Evolutionary conservation across 106 monocot genomes (phyloP), one percentile per base, ranked within the genome.

Genomic region (Dioscorea dumetorum): DNA sequence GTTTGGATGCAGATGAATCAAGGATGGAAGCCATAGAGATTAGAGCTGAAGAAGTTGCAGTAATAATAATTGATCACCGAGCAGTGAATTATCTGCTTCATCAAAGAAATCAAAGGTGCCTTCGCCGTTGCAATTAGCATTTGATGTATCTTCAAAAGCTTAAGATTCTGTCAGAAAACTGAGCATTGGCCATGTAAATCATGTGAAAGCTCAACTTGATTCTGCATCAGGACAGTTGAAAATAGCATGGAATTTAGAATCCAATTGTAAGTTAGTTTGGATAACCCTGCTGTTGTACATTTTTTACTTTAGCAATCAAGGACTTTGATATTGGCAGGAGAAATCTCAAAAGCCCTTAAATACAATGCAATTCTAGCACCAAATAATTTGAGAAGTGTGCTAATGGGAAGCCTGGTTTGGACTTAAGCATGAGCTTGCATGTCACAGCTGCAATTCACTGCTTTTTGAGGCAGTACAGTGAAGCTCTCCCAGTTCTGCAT

Each of bases 1-100:
- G 84, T 22, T 97, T 89, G 2, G 92, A 92, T 41, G 95, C 78
- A 2, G 84, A 93, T 24, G 92, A 99, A 61, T 99, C 89, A 0
- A 80, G 97, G 50, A 73, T 83, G 77, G 76, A 76, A 50, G 67
- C 72, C 14, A 31, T 70, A 12, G 74, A 80, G 48, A 73, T 60
- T 77, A 33, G 78, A 80, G 69, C n/a, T n/a, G 84, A 83, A 63
- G 79, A 84, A 19, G 80, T 67, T 7, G 69, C n/a, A n/a, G n/a
- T n/a, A n/a, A n/a, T n/a, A n/a, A n/a, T n/a, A 48, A 28, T 2
- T 73, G 65, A 3, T 69, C 73, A 21, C 70, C 66, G 12, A 61
- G 48, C 4, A 76, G 58, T 54, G 13, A 54, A 22, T 68, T 70
- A 31, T 73, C 76, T 0, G 63, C 54, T 33, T 85, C 91, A 15